A percentile compares a stretch with the other conserved stretches of the same genome.
Evolutionary conservation across 2,329 filamentous ascomycete genomes (phyloP).

Genomic region (Keithomyces neogunnii): DNA sequence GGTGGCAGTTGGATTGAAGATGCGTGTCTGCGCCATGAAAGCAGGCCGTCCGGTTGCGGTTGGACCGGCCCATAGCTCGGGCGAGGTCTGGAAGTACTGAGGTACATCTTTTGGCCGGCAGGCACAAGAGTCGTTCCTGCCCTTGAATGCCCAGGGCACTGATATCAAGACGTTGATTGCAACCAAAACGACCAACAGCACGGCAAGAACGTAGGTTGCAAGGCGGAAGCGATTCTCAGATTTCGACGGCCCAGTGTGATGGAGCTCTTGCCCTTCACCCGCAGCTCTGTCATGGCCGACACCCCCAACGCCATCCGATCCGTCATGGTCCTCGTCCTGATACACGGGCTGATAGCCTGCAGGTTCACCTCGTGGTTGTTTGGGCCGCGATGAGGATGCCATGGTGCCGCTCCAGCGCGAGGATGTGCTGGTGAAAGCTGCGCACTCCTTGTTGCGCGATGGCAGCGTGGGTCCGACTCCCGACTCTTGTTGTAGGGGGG

Average conservation of each 20-base stretch:
- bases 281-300: not conserved
- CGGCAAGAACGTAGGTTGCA: slow-evolving; percentile 22
- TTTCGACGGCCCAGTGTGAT: slow-evolving; percentile 7
- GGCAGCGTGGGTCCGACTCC: not conserved
- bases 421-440: not conserved
- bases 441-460: not conserved
- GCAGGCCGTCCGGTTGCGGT: slow-evolving; percentile 62
- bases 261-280: slow-evolving; percentile 1
- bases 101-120: slow-evolving; percentile 36
- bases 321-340: slow-evolving; percentile 20
- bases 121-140: slow-evolving; percentile 17
- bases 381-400: slow-evolving; percentile 5
- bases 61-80: slow-evolving; percentile 53
- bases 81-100: slow-evolving; percentile 55
- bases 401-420: not conserved
- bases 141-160: slow-evolving; percentile 22
- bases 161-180: slow-evolving; percentile 27
- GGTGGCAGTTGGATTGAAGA: slow-evolving; percentile 54
- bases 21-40: slow-evolving; percentile 64
- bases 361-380: slow-evolving; percentile 7
- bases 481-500: too few relatives aligned
- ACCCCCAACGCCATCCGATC: not conserved
- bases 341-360: slow-evolving; percentile 24
- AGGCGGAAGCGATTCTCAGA: slow-evolving; percentile 20
- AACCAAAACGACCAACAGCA: slow-evolving; percentile 27